Base-by-base conservation (phyloP, 1,284 basidiomycete genomes). In the Gomphus bonarii region DNA sequence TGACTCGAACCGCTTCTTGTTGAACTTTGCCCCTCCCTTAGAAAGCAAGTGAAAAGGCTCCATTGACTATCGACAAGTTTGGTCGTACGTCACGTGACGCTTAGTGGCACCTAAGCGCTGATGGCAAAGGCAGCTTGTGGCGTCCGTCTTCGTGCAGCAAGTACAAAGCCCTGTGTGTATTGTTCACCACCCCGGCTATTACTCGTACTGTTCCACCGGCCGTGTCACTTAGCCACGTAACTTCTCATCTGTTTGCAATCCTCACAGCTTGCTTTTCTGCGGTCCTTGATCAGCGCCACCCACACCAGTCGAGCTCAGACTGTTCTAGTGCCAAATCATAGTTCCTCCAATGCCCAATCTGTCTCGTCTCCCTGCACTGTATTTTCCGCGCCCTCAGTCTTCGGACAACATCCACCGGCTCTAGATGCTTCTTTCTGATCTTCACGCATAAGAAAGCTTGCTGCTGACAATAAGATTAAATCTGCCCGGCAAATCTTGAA, bases 21-120 rank as follows among this genome's bases (percentile, higher is more conserved):
- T 80, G 64, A 95, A 95, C 58, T 73, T 77, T 11, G 76, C 77
- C 11, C 88, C 87, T 49, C 88, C 88, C 18, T 86, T 76, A 42
- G 88, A 88, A 18, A 92, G 77, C 25, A 91, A 68, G 63, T 84
- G 85, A 67, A 92, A 92, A 22, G 86, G 78, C 61, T 87, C 85
- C 82, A 84, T 84, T 28, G 16, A 7, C 28, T 5, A 16, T 7
- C 4, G 12, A 16, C 16, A 6, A n/a, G n/a, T n/a, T 31, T 30
- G 31, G 18, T n/a, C 14, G 5, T 31, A 18, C 10, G 44, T 48
- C 44, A 46, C 44, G 44, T 46, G 44, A 46, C 33, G 33, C 33
- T 8, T n/a, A n/a, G n/a, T 35, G 33, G 9, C 33, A 35, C 9
- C 33, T 35, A 35, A 10, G 8, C 11, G 33, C 7, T 35, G 11